Conservation (phyloP, 257 asterid genomes). For the Nicotiana benthamiana region DNA sequence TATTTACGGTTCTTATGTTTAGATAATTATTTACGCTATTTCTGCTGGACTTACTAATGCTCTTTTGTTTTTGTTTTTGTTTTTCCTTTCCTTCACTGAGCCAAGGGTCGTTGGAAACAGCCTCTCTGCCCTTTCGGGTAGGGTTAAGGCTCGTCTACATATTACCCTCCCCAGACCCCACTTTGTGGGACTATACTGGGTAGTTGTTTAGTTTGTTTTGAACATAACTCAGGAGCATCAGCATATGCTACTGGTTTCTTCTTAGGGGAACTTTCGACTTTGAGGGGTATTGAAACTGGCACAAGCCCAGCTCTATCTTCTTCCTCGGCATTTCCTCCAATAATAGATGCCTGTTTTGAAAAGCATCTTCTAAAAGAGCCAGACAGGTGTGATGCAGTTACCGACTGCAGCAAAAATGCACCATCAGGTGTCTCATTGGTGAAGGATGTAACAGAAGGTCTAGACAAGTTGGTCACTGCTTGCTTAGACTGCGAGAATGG, state of each 20-base stretch:
- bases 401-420: slow-evolving; percentile 4
- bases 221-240: not conserved
- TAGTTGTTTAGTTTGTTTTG: too few species aligned
- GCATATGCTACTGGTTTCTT: not conserved
- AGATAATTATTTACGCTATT: too few species aligned
- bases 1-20: too few species aligned
- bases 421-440: slow-evolving; percentile 11
- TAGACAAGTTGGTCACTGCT: not conserved
- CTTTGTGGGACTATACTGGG: too few species aligned
- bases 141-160: too few species aligned
- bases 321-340: slow-evolving; percentile 13
- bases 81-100: too few species aligned
- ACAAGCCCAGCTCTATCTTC: not conserved
- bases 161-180: too few species aligned
- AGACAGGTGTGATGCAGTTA: slow-evolving; percentile 41
- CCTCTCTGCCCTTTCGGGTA: too few species aligned
- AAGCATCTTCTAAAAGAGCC: slow-evolving; percentile 46
- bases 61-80: too few species aligned
- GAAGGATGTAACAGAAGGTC: not conserved
- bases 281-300: not conserved
- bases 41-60: too few species aligned
- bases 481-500: slow-evolving; percentile 38
- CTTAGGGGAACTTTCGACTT: not conserved
- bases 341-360: slow-evolving; percentile 18
- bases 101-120: too few species aligned